Evolutionary conservation across 2,329 filamentous ascomycete species (phyloP).

Genomic region (Claviceps paspali): DNA sequence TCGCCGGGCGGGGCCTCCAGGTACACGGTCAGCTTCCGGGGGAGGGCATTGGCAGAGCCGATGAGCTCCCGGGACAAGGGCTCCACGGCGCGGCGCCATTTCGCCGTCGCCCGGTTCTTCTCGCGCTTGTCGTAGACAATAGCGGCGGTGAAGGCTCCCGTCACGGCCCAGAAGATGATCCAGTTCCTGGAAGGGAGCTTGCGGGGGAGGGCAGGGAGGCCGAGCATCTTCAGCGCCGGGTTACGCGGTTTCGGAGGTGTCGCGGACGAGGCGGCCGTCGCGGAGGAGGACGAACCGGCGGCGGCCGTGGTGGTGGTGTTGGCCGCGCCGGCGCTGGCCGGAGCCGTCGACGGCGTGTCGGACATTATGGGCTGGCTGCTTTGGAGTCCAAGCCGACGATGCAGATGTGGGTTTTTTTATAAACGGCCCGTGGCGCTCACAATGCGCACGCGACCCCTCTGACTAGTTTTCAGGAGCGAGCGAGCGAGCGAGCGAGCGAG

Average conservation of each 20-base stretch:
- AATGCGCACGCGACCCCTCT: too few species aligned
- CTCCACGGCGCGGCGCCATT: constrained; percentile 75
- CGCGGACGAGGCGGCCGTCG: constrained; percentile 12
- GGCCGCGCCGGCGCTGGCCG: constrained; percentile 4
- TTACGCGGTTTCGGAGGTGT: constrained; percentile 36
- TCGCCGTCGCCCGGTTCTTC: constrained; percentile 69
- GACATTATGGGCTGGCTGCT: not conserved
- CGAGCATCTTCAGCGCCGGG: constrained; percentile 64
- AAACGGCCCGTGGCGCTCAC: too few species aligned
- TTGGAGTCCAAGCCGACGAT: too few species aligned
- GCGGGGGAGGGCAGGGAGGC: constrained; percentile 67
- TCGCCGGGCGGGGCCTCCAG: constrained; percentile 78
- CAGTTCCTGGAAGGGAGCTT: constrained; percentile 91
- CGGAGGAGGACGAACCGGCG: not conserved
- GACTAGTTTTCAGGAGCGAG: too few species aligned
- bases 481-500: too few species aligned
- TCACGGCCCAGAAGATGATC: constrained; percentile 83
- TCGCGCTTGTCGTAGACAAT: constrained; percentile 87
- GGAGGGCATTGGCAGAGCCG: constrained; percentile 51
- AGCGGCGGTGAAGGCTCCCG: constrained; percentile 61
- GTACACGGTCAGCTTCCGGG: constrained; percentile 73
- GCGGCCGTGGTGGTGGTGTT: constrained; percentile 1
- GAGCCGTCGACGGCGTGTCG: not conserved
- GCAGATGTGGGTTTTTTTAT: too few species aligned
- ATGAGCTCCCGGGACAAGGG: constrained; percentile 69